Percentiles rank a stretch among this genome's conserved stretches.
Evolutionary conservation across 208 protist genomes (phyloP).

Genomic region (Crithidia thermophila): DNA sequence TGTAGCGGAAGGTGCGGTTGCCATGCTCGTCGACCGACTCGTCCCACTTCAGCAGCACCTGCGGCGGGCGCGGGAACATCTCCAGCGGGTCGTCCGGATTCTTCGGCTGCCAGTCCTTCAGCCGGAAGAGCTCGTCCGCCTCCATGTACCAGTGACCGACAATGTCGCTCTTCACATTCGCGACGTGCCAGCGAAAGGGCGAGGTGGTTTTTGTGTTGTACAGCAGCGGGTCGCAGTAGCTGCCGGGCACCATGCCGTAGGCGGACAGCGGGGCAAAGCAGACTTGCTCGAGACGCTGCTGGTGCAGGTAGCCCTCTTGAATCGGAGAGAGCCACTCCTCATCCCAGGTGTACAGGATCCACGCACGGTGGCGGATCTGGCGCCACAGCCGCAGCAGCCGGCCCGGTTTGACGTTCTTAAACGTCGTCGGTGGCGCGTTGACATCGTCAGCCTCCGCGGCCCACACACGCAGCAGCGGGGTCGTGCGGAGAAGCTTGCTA

Average conservation of each 20-base stretch:
- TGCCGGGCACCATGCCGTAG: slow-evolving; percentile 90
- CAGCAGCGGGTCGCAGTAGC: slow-evolving; percentile 89
- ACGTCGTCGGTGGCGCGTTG: slow-evolving; percentile 84
- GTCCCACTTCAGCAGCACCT: slow-evolving; percentile 86
- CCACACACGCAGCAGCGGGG: slow-evolving; percentile 79
- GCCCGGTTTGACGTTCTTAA: slow-evolving; percentile 91
- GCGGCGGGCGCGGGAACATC: slow-evolving; percentile 89
- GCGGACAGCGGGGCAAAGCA: slow-evolving; percentile 88
- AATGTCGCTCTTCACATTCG: slow-evolving; percentile 81
- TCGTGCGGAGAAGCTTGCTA: slow-evolving; percentile 42
- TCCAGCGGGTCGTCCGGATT: slow-evolving; percentile 88
- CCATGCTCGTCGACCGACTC: slow-evolving; percentile 90
- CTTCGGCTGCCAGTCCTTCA: slow-evolving; percentile 92
- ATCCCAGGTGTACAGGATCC: slow-evolving; percentile 86
- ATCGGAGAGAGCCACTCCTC: slow-evolving; percentile 83
- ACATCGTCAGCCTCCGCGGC: slow-evolving; percentile 84
- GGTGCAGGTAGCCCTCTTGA: slow-evolving; percentile 84
- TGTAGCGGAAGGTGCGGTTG: slow-evolving; percentile 91
- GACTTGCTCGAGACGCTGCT: slow-evolving; percentile 89
- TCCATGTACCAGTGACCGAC: slow-evolving; percentile 93
- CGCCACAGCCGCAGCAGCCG: slow-evolving; percentile 81
- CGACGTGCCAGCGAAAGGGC: slow-evolving; percentile 89
- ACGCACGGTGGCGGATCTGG: slow-evolving; percentile 85
- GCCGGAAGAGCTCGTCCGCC: slow-evolving; percentile 84
- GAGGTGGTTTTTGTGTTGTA: slow-evolving; percentile 93